A percentile compares a stretch with the other conserved stretches of the same genome.
These are phyloP conservation scores for Abrus precatorius DNA, from an alignment of 306 rosid species.

Conservation along the genomic window DNA sequence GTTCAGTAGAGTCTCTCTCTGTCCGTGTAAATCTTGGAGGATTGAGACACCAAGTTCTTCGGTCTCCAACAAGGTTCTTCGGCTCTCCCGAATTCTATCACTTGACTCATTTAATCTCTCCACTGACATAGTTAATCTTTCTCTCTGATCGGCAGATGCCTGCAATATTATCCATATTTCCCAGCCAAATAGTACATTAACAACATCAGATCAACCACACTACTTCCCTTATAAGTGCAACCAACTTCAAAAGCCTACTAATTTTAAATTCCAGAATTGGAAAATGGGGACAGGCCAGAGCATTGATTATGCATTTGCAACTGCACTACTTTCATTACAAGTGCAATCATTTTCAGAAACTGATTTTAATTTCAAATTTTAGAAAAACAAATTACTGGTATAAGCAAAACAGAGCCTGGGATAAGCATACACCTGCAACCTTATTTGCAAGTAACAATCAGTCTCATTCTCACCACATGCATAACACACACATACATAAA, in stretches of 20 bases:
- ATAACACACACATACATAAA: slow-evolving; percentile 9
- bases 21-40: slow-evolving; percentile 89
- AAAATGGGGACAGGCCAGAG: slow-evolving; percentile 2
- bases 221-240: slow-evolving; percentile 20
- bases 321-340: slow-evolving; percentile 15
- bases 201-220: slow-evolving; percentile 37
- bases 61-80: slow-evolving; percentile 81
- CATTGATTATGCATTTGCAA: neutral
- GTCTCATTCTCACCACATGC: slow-evolving; percentile 12
- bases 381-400: neutral
- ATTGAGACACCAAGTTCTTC: slow-evolving; percentile 87
- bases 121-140: slow-evolving; percentile 78
- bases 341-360: slow-evolving; percentile 25
- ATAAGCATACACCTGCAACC: slow-evolving; percentile 15
- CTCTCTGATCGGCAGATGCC: slow-evolving; percentile 86
- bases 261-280: slow-evolving; percentile 42
- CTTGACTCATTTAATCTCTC: slow-evolving; percentile 81
- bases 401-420: slow-evolving; percentile 4
- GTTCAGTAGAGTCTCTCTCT: slow-evolving; percentile 85
- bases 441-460: slow-evolving; percentile 16
- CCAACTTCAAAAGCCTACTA: slow-evolving; percentile 8
- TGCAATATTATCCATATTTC: slow-evolving; percentile 50
- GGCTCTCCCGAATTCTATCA: slow-evolving; percentile 76
- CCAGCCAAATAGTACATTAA: slow-evolving; percentile 24
- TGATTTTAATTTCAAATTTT: slow-evolving; percentile 21